phyloP scores from a whole-genome alignment of 176 grass and related monocot genomes.

The bread wheat (Triticum aestivum) region IWGSC_CS_RefSeq_v2.1 NC_057812.1:693686766-693687265 shows the following conservation, averaged over 20 bases:
- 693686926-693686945: background rate
- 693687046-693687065: background rate
- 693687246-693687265: too few species aligned
- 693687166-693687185: too few species aligned
- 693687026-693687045: background rate
- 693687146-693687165: too few species aligned
- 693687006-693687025: background rate
- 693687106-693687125: background rate
- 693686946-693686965: background rate
- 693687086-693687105: background rate
- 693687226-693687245: too few species aligned
- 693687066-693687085: background rate
- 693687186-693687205: too few species aligned
- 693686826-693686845: background rate
- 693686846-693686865: background rate
- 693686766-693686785: background rate
- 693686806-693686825: background rate
- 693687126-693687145: background rate
- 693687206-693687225: too few species aligned
- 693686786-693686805: constrained; percentile 20
- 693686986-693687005: background rate
- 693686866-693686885: background rate
- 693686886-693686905: background rate
- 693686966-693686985: background rate
- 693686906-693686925: constrained; percentile 14